These are phyloP conservation scores for Ascochyta viciae-villosae DNA, from an alignment of 2,329 filamentous ascomycete genomes.

Conservation along the genomic window DNA sequence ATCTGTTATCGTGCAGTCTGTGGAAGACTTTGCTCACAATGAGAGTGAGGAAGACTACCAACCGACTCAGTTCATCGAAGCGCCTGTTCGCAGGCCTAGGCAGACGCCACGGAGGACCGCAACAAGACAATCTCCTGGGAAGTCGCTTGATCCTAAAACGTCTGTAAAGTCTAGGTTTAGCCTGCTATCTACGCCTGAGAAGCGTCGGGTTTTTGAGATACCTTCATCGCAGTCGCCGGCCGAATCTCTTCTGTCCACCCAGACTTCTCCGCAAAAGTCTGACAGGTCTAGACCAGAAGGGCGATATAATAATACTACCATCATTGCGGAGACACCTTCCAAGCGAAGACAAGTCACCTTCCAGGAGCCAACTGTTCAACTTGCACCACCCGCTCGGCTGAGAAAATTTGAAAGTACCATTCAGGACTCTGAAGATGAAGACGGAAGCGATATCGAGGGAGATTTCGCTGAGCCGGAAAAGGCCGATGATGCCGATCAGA, in stretches of 20 bases:
- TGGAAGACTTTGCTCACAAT: not conserved
- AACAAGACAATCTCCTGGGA: not conserved
- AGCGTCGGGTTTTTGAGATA: conserved; percentile 40
- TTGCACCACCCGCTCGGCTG: conserved; percentile 22
- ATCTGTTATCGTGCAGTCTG: not conserved
- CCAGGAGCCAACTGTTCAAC: conserved; percentile 18
- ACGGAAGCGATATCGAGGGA: conserved; percentile 31
- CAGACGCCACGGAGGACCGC: conserved; percentile 12
- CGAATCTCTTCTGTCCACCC: conserved; percentile 40
- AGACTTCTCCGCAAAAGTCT: conserved; percentile 29
- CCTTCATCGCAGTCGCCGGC: conserved; percentile 47
- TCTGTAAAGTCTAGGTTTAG: conserved; percentile 31
- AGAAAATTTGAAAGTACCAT: conserved; percentile 40
- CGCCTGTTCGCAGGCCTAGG: conserved; percentile 22
- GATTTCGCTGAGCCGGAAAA: conserved; percentile 10
- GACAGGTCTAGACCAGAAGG: conserved; percentile 25
- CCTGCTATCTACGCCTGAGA: conserved; percentile 44
- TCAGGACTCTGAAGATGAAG: conserved; percentile 45
- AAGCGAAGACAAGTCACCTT: conserved; percentile 43
- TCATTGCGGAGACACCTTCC: conserved; percentile 34
- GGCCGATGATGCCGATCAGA: not conserved
- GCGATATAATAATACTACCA: conserved; percentile 17
- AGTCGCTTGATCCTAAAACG: conserved; percentile 1
- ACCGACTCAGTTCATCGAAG: conserved; percentile 39
- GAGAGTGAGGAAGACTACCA: conserved; percentile 34